A percentile compares a stretch with the other conserved stretches of the same genome.
These are phyloP conservation scores for Gypsophila paniculata DNA, from an alignment of 179 eudicot genomes.

Conservation along the genomic window DNA sequence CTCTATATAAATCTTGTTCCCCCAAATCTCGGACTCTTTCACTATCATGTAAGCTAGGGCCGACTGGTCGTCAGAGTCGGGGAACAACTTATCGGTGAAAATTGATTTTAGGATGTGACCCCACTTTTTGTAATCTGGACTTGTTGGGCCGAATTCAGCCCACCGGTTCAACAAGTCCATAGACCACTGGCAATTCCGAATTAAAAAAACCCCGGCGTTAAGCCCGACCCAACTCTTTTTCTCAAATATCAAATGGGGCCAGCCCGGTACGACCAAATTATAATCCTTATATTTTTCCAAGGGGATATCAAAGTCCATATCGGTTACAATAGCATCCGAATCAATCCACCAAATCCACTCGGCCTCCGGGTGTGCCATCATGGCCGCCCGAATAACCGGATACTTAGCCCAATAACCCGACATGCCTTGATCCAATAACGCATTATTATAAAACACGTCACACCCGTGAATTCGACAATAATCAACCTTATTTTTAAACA, in stretches of 20 bases:
- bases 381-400: conserved; percentile 39
- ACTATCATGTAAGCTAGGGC: conserved; percentile 34
- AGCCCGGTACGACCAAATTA: conserved; percentile 48
- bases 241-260: conserved; percentile 37
- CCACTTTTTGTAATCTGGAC: conserved; percentile 38
- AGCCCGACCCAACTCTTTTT: conserved; percentile 48
- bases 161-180: conserved; percentile 43
- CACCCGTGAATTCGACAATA: conserved; percentile 40
- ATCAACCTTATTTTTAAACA: conserved; percentile 43
- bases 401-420: conserved; percentile 44
- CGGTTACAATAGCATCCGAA: conserved; percentile 46
- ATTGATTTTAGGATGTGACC: conserved; percentile 27
- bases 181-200: conserved; percentile 62
- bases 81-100: conserved; percentile 42
- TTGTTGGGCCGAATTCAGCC: conserved; percentile 48
- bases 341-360: conserved; percentile 60
- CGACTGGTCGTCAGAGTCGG: conserved; percentile 48
- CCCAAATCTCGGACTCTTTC: conserved; percentile 32
- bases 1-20: conserved; percentile 37
- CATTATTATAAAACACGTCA: conserved; percentile 40
- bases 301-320: conserved; percentile 49
- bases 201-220: conserved; percentile 48
- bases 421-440: conserved; percentile 40
- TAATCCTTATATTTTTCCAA: conserved; percentile 32
- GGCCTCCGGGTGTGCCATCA: conserved; percentile 52